Conservation (phyloP, 768 basidiomycete genomes). For the Cystobasidium onofrii region DNA sequence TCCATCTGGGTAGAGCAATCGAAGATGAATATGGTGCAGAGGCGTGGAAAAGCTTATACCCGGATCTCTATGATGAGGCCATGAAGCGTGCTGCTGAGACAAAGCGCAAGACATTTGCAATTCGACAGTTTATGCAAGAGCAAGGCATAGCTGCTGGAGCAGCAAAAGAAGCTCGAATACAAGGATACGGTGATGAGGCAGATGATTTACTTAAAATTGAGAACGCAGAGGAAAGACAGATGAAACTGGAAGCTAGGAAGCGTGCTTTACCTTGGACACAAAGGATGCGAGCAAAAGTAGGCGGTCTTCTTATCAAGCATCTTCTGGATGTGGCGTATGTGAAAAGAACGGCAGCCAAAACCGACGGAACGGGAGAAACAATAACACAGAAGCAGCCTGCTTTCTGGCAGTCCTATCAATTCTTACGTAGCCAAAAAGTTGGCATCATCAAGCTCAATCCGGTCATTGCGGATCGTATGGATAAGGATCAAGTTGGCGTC, state of each 20-base stretch:
- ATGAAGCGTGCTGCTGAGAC: slow-evolving; percentile 18
- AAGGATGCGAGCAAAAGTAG: slow-evolving; percentile 63
- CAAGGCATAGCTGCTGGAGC: slow-evolving; percentile 28
- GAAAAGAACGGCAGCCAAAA: slow-evolving; percentile 45
- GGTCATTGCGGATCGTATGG: slow-evolving; percentile 64
- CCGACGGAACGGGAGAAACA: slow-evolving; percentile 55
- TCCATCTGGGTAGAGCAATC: slow-evolving; percentile 70
- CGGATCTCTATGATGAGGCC: slow-evolving; percentile 22
- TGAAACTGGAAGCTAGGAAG: slow-evolving; percentile 59
- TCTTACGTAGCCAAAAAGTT: slow-evolving; percentile 83
- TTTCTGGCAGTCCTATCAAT: slow-evolving; percentile 85
- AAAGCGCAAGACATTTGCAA: not conserved
- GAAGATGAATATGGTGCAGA: slow-evolving; percentile 85
- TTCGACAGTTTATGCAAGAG: slow-evolving; percentile 27
- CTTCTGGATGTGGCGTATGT: slow-evolving; percentile 79
- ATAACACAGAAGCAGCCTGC: slow-evolving; percentile 70
- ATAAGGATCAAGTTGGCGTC: slow-evolving; percentile 61
- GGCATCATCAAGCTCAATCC: slow-evolving; percentile 83
- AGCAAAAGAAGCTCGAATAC: slow-evolving; percentile 17
- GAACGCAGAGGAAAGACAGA: slow-evolving; percentile 59
- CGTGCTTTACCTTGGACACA: slow-evolving; percentile 65
- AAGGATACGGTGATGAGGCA: slow-evolving; percentile 35
- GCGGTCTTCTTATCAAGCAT: slow-evolving; percentile 70
- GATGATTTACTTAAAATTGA: slow-evolving; percentile 46
- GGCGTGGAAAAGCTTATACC: slow-evolving; percentile 50